phyloP scores from a whole-genome alignment of 169 alveolate genomes.

The Plasmodium coatneyi region DNA sequence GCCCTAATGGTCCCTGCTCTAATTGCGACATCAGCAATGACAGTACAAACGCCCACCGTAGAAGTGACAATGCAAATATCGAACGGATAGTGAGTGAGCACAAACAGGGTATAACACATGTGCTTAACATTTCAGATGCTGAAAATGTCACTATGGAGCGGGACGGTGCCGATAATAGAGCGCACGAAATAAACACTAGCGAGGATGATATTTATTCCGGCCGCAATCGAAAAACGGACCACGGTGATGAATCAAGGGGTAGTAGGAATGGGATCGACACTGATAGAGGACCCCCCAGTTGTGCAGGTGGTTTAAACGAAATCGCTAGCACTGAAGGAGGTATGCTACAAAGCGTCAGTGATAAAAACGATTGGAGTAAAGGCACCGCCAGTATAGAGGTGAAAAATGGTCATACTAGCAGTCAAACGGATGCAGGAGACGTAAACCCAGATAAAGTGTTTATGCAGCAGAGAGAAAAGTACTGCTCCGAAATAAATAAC shows the following conservation, averaged over 20 bases:
- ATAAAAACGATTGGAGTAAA: neutral
- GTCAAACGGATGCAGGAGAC: neutral
- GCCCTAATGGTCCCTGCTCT: neutral
- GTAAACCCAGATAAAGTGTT: neutral
- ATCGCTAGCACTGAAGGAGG: neutral
- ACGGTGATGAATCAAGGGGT: neutral
- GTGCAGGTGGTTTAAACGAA: neutral
- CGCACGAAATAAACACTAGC: conserved; percentile 19
- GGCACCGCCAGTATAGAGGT: neutral
- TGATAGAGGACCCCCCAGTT: neutral
- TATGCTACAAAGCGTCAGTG: neutral
- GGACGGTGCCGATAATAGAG: conserved; percentile 52
- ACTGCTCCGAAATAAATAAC: conserved; percentile 40
- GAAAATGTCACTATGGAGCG: conserved; percentile 66
- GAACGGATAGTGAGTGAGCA: neutral
- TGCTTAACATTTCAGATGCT: conserved; percentile 77
- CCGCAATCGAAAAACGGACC: neutral
- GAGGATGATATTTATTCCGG: neutral
- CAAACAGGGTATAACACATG: neutral
- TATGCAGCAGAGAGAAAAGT: conserved; percentile 27
- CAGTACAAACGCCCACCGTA: neutral
- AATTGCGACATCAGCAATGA: neutral
- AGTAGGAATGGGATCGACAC: neutral
- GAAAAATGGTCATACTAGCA: neutral
- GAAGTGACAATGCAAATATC: neutral